Evolutionary conservation across 2,329 filamentous ascomycete genomes (phyloP).

Genomic region (Nigrospora oryzae): DNA sequence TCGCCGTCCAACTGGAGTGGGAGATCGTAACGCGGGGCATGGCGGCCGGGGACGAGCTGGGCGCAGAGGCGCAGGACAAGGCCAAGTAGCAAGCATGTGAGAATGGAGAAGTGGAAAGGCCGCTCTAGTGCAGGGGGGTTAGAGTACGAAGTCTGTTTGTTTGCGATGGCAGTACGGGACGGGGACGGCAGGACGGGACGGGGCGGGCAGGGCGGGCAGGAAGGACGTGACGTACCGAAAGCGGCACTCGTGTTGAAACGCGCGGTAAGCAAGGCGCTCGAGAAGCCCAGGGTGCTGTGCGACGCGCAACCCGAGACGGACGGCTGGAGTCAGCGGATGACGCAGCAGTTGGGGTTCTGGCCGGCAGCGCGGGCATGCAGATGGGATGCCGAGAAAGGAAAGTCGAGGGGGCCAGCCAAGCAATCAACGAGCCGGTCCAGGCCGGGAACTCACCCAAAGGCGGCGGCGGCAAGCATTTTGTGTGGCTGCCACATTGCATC

Average conservation of each 20-base stretch:
- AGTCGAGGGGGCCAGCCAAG: too few species aligned
- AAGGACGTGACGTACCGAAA: constrained; percentile 22
- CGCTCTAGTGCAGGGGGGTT: constrained; percentile 14
- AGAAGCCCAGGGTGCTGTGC: constrained; percentile 11
- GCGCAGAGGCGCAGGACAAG: constrained; percentile 10
- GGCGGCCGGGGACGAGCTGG: constrained; percentile 5
- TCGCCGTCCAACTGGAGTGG: not conserved
- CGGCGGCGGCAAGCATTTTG: too few species aligned
- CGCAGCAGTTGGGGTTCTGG: too few species aligned
- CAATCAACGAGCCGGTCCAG: too few species aligned
- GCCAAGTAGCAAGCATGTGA: constrained; percentile 16
- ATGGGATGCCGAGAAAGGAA: too few species aligned
- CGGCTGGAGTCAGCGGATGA: too few species aligned
- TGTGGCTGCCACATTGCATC: too few species aligned
- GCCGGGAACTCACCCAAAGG: too few species aligned
- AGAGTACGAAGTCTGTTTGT: not conserved
- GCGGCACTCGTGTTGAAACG: constrained; percentile 25
- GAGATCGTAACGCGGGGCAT: constrained; percentile 5
- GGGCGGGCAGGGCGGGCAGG: not conserved
- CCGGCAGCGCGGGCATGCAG: too few species aligned
- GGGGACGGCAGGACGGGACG: too few species aligned
- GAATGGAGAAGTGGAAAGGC: constrained; percentile 24
- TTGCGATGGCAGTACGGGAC: not conserved
- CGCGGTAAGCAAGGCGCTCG: constrained; percentile 17
- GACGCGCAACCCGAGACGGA: too few species aligned